A percentile compares a stretch with the other conserved stretches of the same genome.
These are phyloP conservation scores for Talaromyces sp. DNA, from an alignment of 2,329 filamentous ascomycete species.

Conservation along the genomic window DNA sequence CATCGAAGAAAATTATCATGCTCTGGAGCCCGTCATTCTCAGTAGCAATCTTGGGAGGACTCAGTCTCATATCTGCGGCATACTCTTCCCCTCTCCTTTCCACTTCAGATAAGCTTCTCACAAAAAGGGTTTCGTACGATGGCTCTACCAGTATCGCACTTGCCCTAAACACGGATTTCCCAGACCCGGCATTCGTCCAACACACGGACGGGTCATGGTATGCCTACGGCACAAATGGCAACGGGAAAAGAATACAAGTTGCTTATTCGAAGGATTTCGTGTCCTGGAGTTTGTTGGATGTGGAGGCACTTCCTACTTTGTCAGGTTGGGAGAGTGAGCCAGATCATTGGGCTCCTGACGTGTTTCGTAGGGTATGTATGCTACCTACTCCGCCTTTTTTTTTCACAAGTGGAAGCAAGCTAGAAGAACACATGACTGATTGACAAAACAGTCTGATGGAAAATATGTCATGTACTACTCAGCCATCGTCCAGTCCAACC, in stretches of 20 bases:
- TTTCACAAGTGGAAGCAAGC: too few relatives aligned
- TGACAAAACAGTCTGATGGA: constrained; percentile 34
- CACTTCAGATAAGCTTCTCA: background rate
- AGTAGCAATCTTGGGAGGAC: constrained; percentile 3
- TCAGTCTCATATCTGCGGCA: background rate
- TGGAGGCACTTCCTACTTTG: constrained; percentile 52
- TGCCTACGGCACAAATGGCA: constrained; percentile 53
- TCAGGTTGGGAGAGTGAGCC: constrained; percentile 51
- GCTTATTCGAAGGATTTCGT: constrained; percentile 48
- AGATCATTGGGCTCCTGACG: constrained; percentile 60
- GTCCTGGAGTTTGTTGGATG: constrained; percentile 45
- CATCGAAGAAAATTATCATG: background rate
- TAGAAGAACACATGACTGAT: constrained; percentile 1
- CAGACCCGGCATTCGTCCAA: constrained; percentile 46
- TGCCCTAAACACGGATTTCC: constrained; percentile 35
- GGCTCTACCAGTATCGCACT: constrained; percentile 13
- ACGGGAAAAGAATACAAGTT: constrained; percentile 50
- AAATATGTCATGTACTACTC: constrained; percentile 59
- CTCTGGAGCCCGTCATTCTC: background rate
- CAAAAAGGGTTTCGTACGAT: background rate
- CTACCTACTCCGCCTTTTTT: background rate
- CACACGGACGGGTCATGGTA: constrained; percentile 49
- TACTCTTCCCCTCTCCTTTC: background rate
- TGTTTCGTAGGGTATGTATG: constrained; percentile 43
- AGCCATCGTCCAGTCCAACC: constrained; percentile 39